Evolutionary conservation across 2,329 filamentous ascomycete genomes (phyloP).

Genomic region (Hymenoscyphus linearis): DNA sequence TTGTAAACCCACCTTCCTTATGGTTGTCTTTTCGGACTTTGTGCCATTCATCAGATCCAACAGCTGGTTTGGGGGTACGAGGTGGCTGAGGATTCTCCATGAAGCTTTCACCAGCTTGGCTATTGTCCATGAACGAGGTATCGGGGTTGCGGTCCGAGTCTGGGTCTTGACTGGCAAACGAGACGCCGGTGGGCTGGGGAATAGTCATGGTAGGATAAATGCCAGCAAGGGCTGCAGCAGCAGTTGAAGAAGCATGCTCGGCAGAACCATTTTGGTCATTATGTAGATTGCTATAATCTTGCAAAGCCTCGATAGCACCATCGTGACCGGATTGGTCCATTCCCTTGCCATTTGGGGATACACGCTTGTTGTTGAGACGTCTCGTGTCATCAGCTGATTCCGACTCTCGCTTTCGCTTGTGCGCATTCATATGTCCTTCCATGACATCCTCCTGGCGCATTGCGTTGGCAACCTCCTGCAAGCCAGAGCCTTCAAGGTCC

Average conservation of each 20-base stretch:
- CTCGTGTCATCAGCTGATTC: slow-evolving; percentile 33
- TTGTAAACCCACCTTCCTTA: slow-evolving; percentile 73
- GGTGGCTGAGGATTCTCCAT: slow-evolving; percentile 37
- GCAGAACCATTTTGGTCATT: slow-evolving; percentile 49
- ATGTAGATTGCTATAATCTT: slow-evolving; percentile 39
- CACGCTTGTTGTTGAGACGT: slow-evolving; percentile 31
- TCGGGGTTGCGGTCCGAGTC: slow-evolving; percentile 35
- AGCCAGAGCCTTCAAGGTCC: slow-evolving; percentile 32
- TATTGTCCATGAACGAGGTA: slow-evolving; percentile 37
- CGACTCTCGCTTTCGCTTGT: slow-evolving; percentile 33
- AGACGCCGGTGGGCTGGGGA: slow-evolving; percentile 48
- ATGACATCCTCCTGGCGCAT: slow-evolving; percentile 30
- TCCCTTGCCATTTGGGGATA: slow-evolving; percentile 30
- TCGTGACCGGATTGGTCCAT: not conserved
- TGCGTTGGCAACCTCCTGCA: slow-evolving; percentile 34
- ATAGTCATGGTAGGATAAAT: slow-evolving; percentile 49
- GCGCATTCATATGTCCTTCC: slow-evolving; percentile 18
- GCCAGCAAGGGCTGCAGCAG: slow-evolving; percentile 43
- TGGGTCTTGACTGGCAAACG: slow-evolving; percentile 41
- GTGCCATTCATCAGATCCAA: slow-evolving; percentile 98
- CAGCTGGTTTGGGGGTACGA: slow-evolving; percentile 64
- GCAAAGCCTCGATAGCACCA: slow-evolving; percentile 29
- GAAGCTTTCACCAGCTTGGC: slow-evolving; percentile 29
- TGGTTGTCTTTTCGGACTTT: slow-evolving; percentile 96
- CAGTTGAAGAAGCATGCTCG: slow-evolving; percentile 50